Evolutionary conservation across 495 filamentous ascomycete genomes (phyloP).

Genomic region (Tuber borchii): DNA sequence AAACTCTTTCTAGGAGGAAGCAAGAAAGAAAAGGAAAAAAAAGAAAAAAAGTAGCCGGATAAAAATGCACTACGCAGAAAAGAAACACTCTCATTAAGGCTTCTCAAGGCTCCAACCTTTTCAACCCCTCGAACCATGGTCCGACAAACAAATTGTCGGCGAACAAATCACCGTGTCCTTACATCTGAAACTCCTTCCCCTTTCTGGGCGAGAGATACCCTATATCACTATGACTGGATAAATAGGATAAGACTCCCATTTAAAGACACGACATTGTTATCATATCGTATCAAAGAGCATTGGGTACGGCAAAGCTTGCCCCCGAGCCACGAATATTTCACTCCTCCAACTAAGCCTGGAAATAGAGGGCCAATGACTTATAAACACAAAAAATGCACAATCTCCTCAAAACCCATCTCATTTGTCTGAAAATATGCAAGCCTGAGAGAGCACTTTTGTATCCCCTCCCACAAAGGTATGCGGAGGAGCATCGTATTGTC

Average conservation of each 20-base stretch:
- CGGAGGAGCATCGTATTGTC: not conserved
- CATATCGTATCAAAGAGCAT: not conserved
- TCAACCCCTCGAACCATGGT: not conserved
- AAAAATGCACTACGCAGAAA: not conserved
- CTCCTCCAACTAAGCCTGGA: not conserved
- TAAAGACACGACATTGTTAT: not conserved
- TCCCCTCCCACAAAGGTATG: not conserved
- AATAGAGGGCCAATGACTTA: not conserved
- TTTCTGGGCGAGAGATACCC: not conserved
- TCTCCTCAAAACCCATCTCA: not conserved
- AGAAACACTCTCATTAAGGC: not conserved
- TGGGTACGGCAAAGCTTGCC: not conserved
- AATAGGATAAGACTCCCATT: not conserved
- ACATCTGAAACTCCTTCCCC: not conserved
- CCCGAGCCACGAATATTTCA: not conserved
- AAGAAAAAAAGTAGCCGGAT: not conserved
- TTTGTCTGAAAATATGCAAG: not conserved
- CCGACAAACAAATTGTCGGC: not conserved
- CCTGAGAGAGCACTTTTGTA: not conserved
- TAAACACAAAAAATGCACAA: not conserved
- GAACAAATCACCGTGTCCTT: not conserved
- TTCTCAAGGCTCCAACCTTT: not conserved
- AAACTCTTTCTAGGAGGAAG: not conserved
- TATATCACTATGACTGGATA: not conserved
- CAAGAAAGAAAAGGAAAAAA: not conserved